Evolutionary conservation across 2,329 filamentous ascomycete species (phyloP), one percentile per base, ranked within the genome.

Genomic region (Trichoderma sp.): DNA sequence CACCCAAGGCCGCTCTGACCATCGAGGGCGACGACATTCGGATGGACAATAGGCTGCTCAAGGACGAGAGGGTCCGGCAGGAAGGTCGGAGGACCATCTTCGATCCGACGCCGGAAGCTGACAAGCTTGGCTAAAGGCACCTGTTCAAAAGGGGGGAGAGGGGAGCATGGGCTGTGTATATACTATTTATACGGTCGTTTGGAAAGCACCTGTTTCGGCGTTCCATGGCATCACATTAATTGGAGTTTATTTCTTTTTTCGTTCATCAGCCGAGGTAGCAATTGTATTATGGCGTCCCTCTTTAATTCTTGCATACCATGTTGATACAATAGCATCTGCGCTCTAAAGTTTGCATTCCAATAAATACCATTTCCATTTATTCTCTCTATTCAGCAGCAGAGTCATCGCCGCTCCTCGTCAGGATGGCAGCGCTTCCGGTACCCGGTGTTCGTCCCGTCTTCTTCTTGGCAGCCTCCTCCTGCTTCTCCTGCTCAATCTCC

Each of bases 401-500:
- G 74, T 83, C 82, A 70, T 82, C 82, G 73, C 79, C 79, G 79
- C 85, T 82, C 85, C 90, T 85, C 82, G 93, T 94, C 79, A 93
- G 86, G 78, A 96, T 94, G 57, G 93, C 88, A 20, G 93, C 90
- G 76, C 84, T 90, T 61, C 90, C 91, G 64, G 88, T 89, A 71
- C 90, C 91, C n/a, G 90, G 88, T 73, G 89, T 88, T 77, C 91
- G 87, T 72, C 93, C 92, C 58, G 90, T 93, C 91, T 97, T 97
- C 91, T 97, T 97, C 88, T 94, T 97, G 53, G 93, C 94, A 28
- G 95, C 95, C 86, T 99, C 96, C 83, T 98, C 96, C 81, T 97
- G 95, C 89, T 99, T 99, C 88, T 99, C 97, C 78, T 95, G 93
- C 87, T 99, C 97, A 82, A 99, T 99, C 83, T 90, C 96, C 90